phyloP scores from a whole-genome alignment of 164 flowering plant genomes.

The Taxillus chinensis region DNA sequence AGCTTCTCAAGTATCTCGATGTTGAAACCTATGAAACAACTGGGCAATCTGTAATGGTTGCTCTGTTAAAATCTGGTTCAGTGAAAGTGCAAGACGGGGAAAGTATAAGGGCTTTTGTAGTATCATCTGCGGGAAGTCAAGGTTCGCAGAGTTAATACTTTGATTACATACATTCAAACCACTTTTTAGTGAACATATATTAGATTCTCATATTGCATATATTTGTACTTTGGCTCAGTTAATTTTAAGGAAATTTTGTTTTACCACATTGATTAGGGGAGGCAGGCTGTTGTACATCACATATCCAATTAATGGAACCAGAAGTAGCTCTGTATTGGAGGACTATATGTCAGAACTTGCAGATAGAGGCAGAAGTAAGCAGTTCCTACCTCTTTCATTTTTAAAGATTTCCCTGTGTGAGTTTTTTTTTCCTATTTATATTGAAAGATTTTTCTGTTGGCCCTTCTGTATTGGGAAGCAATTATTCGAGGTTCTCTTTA shows the following conservation, averaged over 20 bases:
- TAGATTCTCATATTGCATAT: too few species aligned
- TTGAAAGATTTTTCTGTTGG: too few species aligned
- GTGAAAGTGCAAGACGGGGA: constrained; percentile 40
- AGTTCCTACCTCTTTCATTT: not conserved
- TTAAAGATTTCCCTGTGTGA: too few species aligned
- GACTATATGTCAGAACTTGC: constrained; percentile 61
- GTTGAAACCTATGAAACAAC: constrained; percentile 94
- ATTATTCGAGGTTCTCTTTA: too few species aligned
- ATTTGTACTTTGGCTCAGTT: too few species aligned
- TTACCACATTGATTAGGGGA: constrained; percentile 8
- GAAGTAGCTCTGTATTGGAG: constrained; percentile 91
- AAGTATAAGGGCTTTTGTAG: constrained; percentile 40
- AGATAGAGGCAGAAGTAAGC: constrained; percentile 72
- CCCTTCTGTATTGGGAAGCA: too few species aligned
- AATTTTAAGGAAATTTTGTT: too few species aligned
- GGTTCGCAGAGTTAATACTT: constrained; percentile 29
- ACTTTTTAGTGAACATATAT: too few species aligned
- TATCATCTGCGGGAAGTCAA: constrained; percentile 21
- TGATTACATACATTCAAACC: not conserved
- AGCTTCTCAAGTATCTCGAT: constrained; percentile 86
- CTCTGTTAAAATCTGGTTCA: constrained; percentile 52
- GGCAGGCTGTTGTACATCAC: constrained; percentile 18
- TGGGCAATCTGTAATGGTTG: constrained; percentile 72
- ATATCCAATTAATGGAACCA: constrained; percentile 61
- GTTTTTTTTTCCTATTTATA: too few species aligned